Base-by-base conservation (phyloP, 139 green algal genomes). In the Micractinium sp. region DNA sequence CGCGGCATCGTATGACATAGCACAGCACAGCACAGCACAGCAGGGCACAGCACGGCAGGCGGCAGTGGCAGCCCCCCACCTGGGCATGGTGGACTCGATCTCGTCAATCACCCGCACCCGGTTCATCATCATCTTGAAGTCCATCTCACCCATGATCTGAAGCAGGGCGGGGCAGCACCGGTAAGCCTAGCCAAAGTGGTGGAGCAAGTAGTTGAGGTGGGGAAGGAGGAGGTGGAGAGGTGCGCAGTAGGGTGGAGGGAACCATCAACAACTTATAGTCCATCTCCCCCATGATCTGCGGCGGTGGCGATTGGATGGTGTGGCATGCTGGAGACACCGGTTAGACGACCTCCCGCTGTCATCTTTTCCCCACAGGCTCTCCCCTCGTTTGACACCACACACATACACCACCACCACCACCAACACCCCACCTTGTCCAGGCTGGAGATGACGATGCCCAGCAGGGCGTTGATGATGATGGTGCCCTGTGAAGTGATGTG, bases 91-190 rank as follows among this genome's bases (percentile, higher is more conserved):
- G 27, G 39, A 31, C 87, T 92, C 90, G 7, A 92, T 23, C 53
- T 92, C 90, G 66, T 92, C 87, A 14, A 92, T 92, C 3, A 92
- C 66, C 27, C 41, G 38, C 1, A 80, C 90, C 82, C 84, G 87
- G 67, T 74, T 80, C 7, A 82, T 13, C 90, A 92, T 86, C 77
- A 85, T 73, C 61, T 82, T 85, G 60, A 71, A 39, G 16, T 81
- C 80, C 73, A 91, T 75, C 60, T 89, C 41, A 47, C 82, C 47
- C 29, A 27, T 82, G 25, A 80, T 76, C 85, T 84, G 85, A 41
- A 2, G 27, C 31, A 35, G 56, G 47, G 47, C 36, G 12, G 74
- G 14, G 74, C 33, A 33, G 36, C 13, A 60, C n/a, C n/a, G n/a
- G n/a, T n/a, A n/a, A n/a, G n/a, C n/a, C n/a, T n/a, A n/a, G n/a